Conservation (phyloP, 1,284 basidiomycete species). For the Fomitopsis palustris region DNA sequence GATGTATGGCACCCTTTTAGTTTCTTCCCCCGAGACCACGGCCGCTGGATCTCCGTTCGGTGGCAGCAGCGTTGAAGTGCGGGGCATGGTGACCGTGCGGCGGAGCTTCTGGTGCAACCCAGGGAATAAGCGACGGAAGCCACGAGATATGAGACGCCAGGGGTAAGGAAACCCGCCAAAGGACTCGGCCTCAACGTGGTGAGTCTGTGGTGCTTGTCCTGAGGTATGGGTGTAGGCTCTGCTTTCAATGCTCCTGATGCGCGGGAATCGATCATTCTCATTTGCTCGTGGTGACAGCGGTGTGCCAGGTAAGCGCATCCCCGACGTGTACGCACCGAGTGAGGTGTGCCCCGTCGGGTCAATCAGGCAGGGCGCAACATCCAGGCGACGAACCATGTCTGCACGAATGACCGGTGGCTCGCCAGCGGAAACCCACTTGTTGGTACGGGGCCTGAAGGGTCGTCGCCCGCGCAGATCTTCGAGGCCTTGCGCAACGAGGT, state of each 20-base stretch:
- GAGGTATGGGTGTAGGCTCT: not conserved
- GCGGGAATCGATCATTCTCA: not conserved
- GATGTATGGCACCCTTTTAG: conserved; percentile 75
- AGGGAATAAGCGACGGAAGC: conserved; percentile 58
- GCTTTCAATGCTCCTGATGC: not conserved
- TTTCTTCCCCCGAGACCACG: conserved; percentile 29
- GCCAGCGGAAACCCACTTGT: not conserved
- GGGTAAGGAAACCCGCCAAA: conserved; percentile 92
- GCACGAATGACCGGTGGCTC: conserved; percentile 40
- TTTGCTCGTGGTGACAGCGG: not conserved
- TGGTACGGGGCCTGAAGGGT: not conserved
- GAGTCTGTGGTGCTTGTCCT: not conserved
- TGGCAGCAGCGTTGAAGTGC: conserved; percentile 61
- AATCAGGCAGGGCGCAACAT: conserved; percentile 67
- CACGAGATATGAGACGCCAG: conserved; percentile 46
- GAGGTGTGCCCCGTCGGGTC: conserved; percentile 50
- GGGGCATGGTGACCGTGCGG: conserved; percentile 71
- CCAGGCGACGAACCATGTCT: conserved; percentile 81
- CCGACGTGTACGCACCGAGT: not conserved
- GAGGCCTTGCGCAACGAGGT: not conserved
- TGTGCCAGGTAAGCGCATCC: not conserved
- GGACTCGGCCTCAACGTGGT: conserved; percentile 8
- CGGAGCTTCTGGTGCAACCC: conserved; percentile 46
- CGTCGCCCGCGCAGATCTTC: not conserved
- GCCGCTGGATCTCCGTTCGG: conserved; percentile 19